Evolutionary conservation across 768 basidiomycete genomes (phyloP), one percentile per base, ranked within the genome.

Genomic region (Tulasnella sp.): DNA sequence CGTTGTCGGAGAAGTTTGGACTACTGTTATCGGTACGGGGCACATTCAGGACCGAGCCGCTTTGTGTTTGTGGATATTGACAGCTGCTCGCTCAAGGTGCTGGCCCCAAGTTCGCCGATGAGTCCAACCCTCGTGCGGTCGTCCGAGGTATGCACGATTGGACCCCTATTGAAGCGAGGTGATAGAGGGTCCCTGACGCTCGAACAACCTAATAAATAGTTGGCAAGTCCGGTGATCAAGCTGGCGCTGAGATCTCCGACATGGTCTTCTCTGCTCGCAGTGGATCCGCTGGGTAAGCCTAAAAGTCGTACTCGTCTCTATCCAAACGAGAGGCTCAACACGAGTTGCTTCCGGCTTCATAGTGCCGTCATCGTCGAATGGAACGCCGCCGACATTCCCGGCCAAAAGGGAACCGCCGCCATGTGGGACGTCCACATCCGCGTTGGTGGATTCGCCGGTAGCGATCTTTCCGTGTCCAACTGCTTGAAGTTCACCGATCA

Each of bases 1-100:
- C 14, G 87, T 91, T 34, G 89, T 90, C 21, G 91, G 91, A 31
- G 91, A 92, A 82, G 89, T 87, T 0, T 91, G 90, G 90, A 87
- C 89, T 5, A 88, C 89, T 9, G 88, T 92, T 36, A 86, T 89
- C 88, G 89, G 89, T 56, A 19, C 16, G 76, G n/a, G n/a, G 21
- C 39, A 6, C 7, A 36, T 44, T 24, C n/a, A 6, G 2, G 39
- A n/a, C 24, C 19, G n/a, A 5, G 27, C 38, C 31, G 19, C 4
- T 24, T 80, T 10, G 7, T 10, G n/a, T 31, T 52, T 2, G 21
- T 52, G 46, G 71, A 80, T 48, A 75, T 38, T 73, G 14, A 36
- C 19, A 62, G 24, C 2, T 31, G 27, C 42, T 36, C 10, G 52
- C 16, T 77, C 31, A n/a, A 80, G 21, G 31, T 14, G 86, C 84